A percentile compares a stretch with the other conserved stretches of the same genome.
Evolutionary conservation across 1,284 basidiomycete genomes (phyloP).

Genomic region (Sparassis latifolia): DNA sequence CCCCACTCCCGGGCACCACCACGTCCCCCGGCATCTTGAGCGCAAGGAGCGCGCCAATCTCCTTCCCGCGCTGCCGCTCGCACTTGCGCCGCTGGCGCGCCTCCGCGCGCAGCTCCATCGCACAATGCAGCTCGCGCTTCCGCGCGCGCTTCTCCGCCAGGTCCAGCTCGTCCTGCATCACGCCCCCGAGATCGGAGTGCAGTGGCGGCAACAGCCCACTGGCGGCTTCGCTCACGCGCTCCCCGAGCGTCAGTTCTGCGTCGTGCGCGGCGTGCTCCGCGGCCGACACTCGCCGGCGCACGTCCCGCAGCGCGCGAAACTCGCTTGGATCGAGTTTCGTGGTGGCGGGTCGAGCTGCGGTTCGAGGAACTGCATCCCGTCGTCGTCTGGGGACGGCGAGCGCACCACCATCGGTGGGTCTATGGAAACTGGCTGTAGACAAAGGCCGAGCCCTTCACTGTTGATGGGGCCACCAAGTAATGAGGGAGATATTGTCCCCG

Average conservation of each 20-base stretch:
- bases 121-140: slow-evolving; percentile 28
- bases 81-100: slow-evolving; percentile 38
- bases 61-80: slow-evolving; percentile 45
- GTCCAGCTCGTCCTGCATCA: no score
- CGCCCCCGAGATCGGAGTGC: slow-evolving; percentile 4
- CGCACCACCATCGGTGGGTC: slow-evolving; percentile 28
- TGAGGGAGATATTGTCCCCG: slow-evolving; percentile 6
- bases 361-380: slow-evolving; percentile 28
- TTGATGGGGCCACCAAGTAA: slow-evolving; percentile 5
- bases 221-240: slow-evolving; percentile 19
- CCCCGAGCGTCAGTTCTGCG: slow-evolving; percentile 28
- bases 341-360: slow-evolving; percentile 33
- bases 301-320: slow-evolving; percentile 27
- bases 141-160: slow-evolving; percentile 17
- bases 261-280: slow-evolving; percentile 35
- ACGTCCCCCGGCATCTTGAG: slow-evolving; percentile 36
- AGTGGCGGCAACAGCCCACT: slow-evolving; percentile 18
- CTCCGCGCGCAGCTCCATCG: slow-evolving; percentile 37
- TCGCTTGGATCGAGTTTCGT: slow-evolving; percentile 23
- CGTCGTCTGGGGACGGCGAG: slow-evolving; percentile 42
- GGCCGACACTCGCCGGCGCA: slow-evolving; percentile 32
- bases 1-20: slow-evolving; percentile 20
- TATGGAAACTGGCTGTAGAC: slow-evolving; percentile 17
- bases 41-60: slow-evolving; percentile 43
- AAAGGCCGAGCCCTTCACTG: slow-evolving; percentile 18